Conservation (phyloP, 495 filamentous ascomycete species). For the Eremomyces bilateralis region DNA sequence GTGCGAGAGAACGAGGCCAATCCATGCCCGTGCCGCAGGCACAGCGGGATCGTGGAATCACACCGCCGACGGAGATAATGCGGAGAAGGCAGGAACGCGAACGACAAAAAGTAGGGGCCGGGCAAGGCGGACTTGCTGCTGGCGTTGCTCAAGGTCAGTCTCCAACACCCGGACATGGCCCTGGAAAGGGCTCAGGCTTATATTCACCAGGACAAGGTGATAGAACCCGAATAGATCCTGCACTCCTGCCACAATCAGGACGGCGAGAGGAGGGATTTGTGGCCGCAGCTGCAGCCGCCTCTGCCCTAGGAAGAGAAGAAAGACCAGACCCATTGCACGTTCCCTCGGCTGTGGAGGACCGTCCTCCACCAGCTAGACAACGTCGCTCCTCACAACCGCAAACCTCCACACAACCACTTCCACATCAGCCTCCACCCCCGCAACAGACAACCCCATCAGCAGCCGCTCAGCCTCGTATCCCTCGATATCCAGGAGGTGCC, state of each 20-base stretch:
- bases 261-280: not conserved
- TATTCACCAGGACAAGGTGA: too few species aligned
- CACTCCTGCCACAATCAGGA: too few species aligned
- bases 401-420: not conserved
- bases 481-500: conserved; percentile 4
- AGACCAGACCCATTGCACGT: not conserved
- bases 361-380: not conserved
- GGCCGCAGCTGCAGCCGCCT: not conserved
- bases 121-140: not conserved
- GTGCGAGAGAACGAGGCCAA: not conserved
- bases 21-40: not conserved
- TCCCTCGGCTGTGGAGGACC: not conserved
- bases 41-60: not conserved
- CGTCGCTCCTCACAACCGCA: not conserved
- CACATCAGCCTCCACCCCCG: not conserved
- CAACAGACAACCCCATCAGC: not conserved
- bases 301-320: not conserved
- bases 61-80: conserved; percentile 1
- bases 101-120: not conserved
- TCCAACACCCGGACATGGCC: not conserved
- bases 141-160: not conserved
- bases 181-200: too few species aligned
- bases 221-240: too few species aligned
- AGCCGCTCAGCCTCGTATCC: not conserved
- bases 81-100: not conserved